Base-by-base conservation (phyloP, 2,329 filamentous ascomycete genomes). In the Calonectria pauciramosa region DNA sequence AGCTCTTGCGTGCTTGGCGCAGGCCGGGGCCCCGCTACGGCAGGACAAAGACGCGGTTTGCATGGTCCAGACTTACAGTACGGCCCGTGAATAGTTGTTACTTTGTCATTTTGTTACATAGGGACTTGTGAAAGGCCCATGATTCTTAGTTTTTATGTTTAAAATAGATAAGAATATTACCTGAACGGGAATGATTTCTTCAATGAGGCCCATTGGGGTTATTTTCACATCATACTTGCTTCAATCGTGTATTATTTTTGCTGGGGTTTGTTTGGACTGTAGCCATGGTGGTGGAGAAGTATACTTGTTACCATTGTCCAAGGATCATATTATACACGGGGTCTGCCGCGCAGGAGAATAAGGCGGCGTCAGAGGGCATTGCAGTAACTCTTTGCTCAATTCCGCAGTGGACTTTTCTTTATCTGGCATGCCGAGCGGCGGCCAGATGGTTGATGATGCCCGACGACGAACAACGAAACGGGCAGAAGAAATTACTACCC, bases 21-120 rank as follows among this genome's bases (percentile, higher is more conserved):
- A 44, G 13, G 73, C 66, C 56, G n/a, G 70, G 38, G 68, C 75
- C 41, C 67, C 66, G 49, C 65, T 16, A 65, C 69, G 59, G 73
- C 49, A 64, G 69, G 20, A 66, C 52, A 70, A 47, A 68, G 54
- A 63, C 51, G 59, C 34, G 32, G 68, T 20, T 49, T 52, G 54
- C 68, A 72, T 68, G 54, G 70, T 59, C 66, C 66, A 66, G 56
- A 52, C 47, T 60, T 59, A 38, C 23, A 44, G 18, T n/a, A 44
- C 18, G 41, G 41, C 41, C 41, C 41, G 41, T 44, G 3, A 10
- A 9, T n/a, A 18, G 41, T 44, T 44, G 41, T 10, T 18, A 16
- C 41, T n/a, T 44, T 18, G 41, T 18, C 18, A 44, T 18, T 4
- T 44, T 44, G 41, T 44, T 44, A 8, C 41, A n/a, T 9, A 20